Evolutionary conservation across 768 basidiomycete species (phyloP).

Genomic region (Mycena vulgaris): DNA sequence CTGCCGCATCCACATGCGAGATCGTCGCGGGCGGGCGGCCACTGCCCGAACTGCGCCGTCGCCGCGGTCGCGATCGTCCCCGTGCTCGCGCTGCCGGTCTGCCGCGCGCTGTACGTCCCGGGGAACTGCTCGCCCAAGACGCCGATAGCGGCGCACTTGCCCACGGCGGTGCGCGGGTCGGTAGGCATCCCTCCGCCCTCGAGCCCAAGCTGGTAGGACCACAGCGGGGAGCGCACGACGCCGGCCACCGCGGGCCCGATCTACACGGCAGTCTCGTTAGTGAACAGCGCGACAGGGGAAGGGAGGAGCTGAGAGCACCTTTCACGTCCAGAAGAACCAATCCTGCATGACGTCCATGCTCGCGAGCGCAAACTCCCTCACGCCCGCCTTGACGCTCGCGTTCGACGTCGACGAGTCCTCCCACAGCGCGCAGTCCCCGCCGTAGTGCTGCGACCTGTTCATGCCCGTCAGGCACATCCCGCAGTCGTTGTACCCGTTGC

Average conservation of each 20-base stretch:
- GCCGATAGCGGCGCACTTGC: constrained; percentile 66
- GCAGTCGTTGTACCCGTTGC: constrained; percentile 71
- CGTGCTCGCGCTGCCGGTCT: constrained; percentile 67
- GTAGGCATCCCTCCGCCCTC: constrained; percentile 46
- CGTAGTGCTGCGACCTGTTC: constrained; percentile 43
- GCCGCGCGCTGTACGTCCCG: constrained; percentile 63
- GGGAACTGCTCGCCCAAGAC: constrained; percentile 48
- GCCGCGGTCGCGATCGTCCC: constrained; percentile 43
- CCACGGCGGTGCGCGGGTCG: constrained; percentile 67
- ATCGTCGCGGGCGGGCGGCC: constrained; percentile 54
- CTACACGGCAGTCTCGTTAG: background rate
- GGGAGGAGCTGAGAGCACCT: constrained; percentile 61
- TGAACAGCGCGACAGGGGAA: constrained; percentile 8
- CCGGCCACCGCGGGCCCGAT: constrained; percentile 35
- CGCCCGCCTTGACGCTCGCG: constrained; percentile 60
- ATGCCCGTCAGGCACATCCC: constrained; percentile 64
- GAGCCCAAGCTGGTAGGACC: constrained; percentile 80
- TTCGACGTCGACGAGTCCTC: constrained; percentile 66
- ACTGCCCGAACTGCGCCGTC: constrained; percentile 45
- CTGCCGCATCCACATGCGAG: constrained; percentile 16
- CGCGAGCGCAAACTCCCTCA: constrained; percentile 62
- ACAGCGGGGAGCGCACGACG: constrained; percentile 62
- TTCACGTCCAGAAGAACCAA: constrained; percentile 87
- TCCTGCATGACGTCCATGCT: constrained; percentile 77
- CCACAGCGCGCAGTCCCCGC: constrained; percentile 56